Evolutionary conservation across 176 grass and related monocot genomes (phyloP).

Genomic region (Bonia amplexicaulis): DNA sequence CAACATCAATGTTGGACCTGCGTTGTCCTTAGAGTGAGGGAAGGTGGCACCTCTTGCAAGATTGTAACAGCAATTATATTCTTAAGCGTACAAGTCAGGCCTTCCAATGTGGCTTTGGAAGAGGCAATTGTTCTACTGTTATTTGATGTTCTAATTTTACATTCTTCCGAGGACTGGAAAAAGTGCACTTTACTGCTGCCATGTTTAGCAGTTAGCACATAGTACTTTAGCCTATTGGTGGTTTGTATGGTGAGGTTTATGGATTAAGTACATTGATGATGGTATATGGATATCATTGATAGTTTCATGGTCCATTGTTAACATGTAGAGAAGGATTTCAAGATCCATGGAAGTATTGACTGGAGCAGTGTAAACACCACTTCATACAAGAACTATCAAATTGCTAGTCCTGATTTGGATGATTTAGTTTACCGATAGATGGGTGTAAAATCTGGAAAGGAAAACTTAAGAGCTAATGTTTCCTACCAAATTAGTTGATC

Average conservation of each 20-base stretch:
- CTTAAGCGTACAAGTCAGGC: slow-evolving; percentile 27
- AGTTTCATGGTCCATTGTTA: slow-evolving; percentile 26
- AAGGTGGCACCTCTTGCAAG: slow-evolving; percentile 25
- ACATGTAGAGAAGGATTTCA: slow-evolving; percentile 32
- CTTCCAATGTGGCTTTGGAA: slow-evolving; percentile 29
- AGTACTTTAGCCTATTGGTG: slow-evolving; percentile 23
- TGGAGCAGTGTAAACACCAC: slow-evolving; percentile 26
- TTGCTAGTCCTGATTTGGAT: slow-evolving; percentile 23
- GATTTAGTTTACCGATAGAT: slow-evolving; percentile 20
- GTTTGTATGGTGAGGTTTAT: slow-evolving; percentile 3
- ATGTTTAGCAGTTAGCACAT: slow-evolving; percentile 26
- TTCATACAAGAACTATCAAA: slow-evolving; percentile 10
- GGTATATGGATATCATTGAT: slow-evolving; percentile 21
- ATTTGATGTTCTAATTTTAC: slow-evolving; percentile 1
- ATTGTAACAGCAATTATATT: slow-evolving; percentile 23
- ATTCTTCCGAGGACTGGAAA: slow-evolving; percentile 17
- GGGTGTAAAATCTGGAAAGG: slow-evolving; percentile 24
- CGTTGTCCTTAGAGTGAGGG: slow-evolving; percentile 22
- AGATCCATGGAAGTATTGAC: slow-evolving; percentile 17
- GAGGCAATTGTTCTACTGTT: not conserved
- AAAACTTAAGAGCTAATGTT: slow-evolving; percentile 24
- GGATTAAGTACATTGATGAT: slow-evolving; percentile 9
- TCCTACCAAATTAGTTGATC: slow-evolving; percentile 30
- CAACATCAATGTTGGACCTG: slow-evolving; percentile 28
- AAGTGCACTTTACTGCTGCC: slow-evolving; percentile 8